These are phyloP conservation scores for Kazachstania taianensis DNA, from an alignment of 805 yeast species.

Conservation along the genomic window DNA sequence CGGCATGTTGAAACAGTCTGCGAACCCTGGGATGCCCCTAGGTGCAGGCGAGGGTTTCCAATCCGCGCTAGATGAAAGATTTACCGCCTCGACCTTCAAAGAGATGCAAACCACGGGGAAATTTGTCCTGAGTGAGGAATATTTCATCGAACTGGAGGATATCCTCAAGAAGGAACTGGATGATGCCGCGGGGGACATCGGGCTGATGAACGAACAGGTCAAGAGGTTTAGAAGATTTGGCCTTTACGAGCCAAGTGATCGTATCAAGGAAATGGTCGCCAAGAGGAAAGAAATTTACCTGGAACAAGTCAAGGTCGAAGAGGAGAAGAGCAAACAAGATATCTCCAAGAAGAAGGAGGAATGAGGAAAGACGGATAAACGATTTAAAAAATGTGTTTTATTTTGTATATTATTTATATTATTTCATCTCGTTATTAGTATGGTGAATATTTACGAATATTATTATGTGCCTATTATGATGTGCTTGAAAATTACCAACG, in stretches of 20 bases:
- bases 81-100: slow-evolving; percentile 29
- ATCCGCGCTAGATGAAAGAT: slow-evolving; percentile 40
- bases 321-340: slow-evolving; percentile 3
- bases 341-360: slow-evolving; percentile 4
- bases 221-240: slow-evolving; percentile 63
- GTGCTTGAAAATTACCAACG: too few species aligned
- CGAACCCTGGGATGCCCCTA: slow-evolving; percentile 49
- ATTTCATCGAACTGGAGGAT: slow-evolving; percentile 40
- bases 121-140: slow-evolving; percentile 48
- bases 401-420: too few species aligned
- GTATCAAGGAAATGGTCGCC: slow-evolving; percentile 17
- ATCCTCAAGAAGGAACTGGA: slow-evolving; percentile 34
- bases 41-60: slow-evolving; percentile 78
- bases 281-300: slow-evolving; percentile 20
- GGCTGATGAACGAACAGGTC: slow-evolving; percentile 32
- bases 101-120: slow-evolving; percentile 31
- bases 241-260: slow-evolving; percentile 40
- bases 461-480: too few species aligned
- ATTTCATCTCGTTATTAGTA: too few species aligned
- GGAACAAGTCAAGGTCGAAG: slow-evolving; percentile 9
- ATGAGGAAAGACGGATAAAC: slow-evolving; percentile 4
- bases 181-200: slow-evolving; percentile 30
- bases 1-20: slow-evolving; percentile 55
- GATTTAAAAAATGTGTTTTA: too few species aligned
- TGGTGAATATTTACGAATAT: too few species aligned